Conservation (phyloP, 2,329 filamentous ascomycete genomes). For the Juglanconis juglandina region DNA sequence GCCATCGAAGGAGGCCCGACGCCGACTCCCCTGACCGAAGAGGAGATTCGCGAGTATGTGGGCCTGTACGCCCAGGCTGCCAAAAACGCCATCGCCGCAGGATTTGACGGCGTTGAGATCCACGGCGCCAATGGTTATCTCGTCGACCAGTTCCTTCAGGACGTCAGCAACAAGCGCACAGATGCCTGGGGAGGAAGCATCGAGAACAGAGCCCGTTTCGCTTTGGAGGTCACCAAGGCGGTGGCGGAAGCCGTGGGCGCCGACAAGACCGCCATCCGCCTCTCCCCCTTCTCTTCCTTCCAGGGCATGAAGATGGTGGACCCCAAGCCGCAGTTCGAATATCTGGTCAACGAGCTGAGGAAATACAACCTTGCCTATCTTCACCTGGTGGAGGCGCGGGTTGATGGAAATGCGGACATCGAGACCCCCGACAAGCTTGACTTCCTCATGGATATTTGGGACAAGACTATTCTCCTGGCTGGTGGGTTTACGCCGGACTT, state of each 20-base stretch:
- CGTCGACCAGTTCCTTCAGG: constrained; percentile 54
- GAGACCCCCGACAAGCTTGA: constrained; percentile 31
- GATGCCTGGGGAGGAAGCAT: constrained; percentile 53
- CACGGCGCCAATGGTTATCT: constrained; percentile 40
- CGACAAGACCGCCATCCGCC: constrained; percentile 47
- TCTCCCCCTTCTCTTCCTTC: constrained; percentile 54
- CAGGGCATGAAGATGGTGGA: constrained; percentile 57
- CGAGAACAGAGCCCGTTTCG: constrained; percentile 52
- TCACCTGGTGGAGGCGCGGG: constrained; percentile 53
- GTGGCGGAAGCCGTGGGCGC: constrained; percentile 49
- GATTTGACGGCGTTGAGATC: constrained; percentile 45
- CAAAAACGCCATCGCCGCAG: constrained; percentile 48
- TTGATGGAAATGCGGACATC: constrained; percentile 35
- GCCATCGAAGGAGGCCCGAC: constrained; percentile 38
- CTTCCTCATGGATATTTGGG: constrained; percentile 28
- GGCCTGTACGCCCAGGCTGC: constrained; percentile 28
- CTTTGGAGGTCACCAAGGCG: constrained; percentile 49
- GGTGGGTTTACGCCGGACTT: constrained; percentile 24
- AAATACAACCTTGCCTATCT: constrained; percentile 52
- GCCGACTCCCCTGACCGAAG: constrained; percentile 39
- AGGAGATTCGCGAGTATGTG: constrained; percentile 37
- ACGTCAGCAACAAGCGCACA: constrained; percentile 50
- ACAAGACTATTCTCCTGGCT: constrained; percentile 30
- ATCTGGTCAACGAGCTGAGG: constrained; percentile 48
- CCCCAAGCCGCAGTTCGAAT: constrained; percentile 53